Conservation (phyloP, 2,329 filamentous ascomycete genomes). For the Metarhizium rileyi region DNA sequence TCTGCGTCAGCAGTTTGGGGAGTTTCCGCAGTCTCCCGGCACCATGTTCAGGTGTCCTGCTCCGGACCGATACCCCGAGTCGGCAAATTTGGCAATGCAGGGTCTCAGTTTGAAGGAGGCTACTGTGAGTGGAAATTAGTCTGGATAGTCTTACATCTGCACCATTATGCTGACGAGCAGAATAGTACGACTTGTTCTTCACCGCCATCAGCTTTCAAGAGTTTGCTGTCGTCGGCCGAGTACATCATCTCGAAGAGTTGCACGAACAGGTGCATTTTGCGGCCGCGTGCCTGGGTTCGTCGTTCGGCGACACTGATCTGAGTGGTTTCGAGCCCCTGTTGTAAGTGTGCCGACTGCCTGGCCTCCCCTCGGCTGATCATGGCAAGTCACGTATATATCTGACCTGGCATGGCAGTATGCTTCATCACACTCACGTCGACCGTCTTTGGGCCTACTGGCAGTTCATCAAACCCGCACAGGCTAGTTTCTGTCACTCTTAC, state of each 20-base stretch:
- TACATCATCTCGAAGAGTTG: constrained; percentile 34
- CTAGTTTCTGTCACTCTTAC: constrained; percentile 27
- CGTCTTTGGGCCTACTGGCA: constrained; percentile 52
- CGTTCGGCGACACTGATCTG: constrained; percentile 28
- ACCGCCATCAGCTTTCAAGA: constrained; percentile 24
- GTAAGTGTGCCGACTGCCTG: constrained; percentile 15
- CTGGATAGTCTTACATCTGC: background rate
- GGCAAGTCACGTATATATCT: background rate
- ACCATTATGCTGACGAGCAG: constrained; percentile 5
- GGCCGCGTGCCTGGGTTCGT: constrained; percentile 30
- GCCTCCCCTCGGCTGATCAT: background rate
- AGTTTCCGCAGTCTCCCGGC: constrained; percentile 14
- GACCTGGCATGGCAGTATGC: constrained; percentile 20
- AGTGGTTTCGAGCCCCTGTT: constrained; percentile 38
- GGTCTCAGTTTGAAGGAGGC: constrained; percentile 27
- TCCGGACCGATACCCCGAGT: constrained; percentile 27
- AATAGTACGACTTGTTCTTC: constrained; percentile 31
- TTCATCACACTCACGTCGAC: constrained; percentile 50
- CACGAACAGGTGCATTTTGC: constrained; percentile 34
- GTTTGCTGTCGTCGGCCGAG: constrained; percentile 26
- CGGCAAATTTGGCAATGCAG: constrained; percentile 26
- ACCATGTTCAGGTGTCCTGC: constrained; percentile 30
- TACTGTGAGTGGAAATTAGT: constrained; percentile 24
- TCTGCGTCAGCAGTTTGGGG: constrained; percentile 28
- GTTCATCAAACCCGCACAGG: constrained; percentile 27